Base-by-base conservation (phyloP, 257 asterid species). In the Solanum pennellii region DNA sequence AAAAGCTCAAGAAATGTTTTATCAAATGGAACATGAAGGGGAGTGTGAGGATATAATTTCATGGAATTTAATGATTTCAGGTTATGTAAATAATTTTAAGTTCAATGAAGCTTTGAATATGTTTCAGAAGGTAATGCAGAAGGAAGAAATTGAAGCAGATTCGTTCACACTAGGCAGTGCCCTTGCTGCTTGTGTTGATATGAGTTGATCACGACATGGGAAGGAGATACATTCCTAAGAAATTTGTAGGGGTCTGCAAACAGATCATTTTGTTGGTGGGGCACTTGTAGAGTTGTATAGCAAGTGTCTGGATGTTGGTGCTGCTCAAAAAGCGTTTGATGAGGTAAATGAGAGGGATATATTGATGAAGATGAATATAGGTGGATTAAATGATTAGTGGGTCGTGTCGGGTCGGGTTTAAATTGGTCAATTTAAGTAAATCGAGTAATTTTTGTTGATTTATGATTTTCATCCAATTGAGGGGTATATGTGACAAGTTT, bases 61-160 rank as follows among this genome's bases (percentile, higher is more conserved):
- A 2, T 95, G 97, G 98, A 95, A 95, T 90, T 92, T 97, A 0
- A 92, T 96, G 98, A 93, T 96, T 85, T 91, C 99, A 31, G 98
- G 99, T 27, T 95, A 91, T 42, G 94, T 89, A 39, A 91, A 93
- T 88, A 95, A 93, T 86, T 87, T 47, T 83, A 92, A 89, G 95
- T 93, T 90, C 84, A 41, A 85, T 25, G 93, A 94, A 90, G 95
- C 96, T 71, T 86, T 94, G 90, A 23, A 85, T 52, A 29, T 91
- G 86, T 89, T 95, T 15, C 66, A 86, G 82, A 89, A 88, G 42
- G 90, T 96, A 77, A 87, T 92, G 75, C 82, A 45, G 14, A 35
- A 87, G 56, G 93, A 90, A 18, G 92, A 83, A 84, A 79, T 92
- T 60, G 89, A 90, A 90, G 96, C 94, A 12, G 92, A 96, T 94